These are phyloP conservation scores for Chaetomium cochliodes DNA, from an alignment of 495 filamentous ascomycete species.

Conservation along the genomic window DNA sequence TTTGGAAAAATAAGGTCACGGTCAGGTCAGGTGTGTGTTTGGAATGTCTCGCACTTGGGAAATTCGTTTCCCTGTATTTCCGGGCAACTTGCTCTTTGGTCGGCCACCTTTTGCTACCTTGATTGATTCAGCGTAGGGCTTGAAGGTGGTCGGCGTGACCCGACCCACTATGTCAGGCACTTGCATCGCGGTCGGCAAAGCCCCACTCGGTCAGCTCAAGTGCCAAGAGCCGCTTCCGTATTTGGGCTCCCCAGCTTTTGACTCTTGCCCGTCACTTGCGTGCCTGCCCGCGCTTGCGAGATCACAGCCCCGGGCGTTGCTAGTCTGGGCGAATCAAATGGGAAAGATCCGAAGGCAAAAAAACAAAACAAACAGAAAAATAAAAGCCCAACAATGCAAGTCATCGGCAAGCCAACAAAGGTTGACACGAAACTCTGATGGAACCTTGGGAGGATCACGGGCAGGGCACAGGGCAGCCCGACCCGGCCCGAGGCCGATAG, in stretches of 20 bases:
- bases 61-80: background rate
- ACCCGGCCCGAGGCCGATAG: slow-evolving; percentile 1
- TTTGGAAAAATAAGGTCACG: background rate
- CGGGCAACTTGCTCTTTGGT: background rate
- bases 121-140: slow-evolving; percentile 1
- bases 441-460: background rate
- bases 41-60: background rate
- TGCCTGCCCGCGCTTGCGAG: background rate
- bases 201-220: background rate
- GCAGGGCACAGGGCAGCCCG: slow-evolving; percentile 2
- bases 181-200: background rate
- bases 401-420: slow-evolving; percentile 9
- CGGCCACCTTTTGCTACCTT: background rate
- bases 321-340: background rate
- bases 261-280: background rate
- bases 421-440: slow-evolving; percentile 18
- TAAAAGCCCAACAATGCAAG: slow-evolving; percentile 11
- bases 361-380: background rate
- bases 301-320: background rate
- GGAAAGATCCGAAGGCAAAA: background rate
- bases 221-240: slow-evolving; percentile 7
- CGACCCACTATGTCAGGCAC: background rate
- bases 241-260: background rate
- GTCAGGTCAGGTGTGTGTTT: background rate
- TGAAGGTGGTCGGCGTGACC: slow-evolving; percentile 11